A percentile compares a stretch with the other conserved stretches of the same genome.
phyloP scores from a whole-genome alignment of 805 yeast species.

The Ogataea kodamae region DNA sequence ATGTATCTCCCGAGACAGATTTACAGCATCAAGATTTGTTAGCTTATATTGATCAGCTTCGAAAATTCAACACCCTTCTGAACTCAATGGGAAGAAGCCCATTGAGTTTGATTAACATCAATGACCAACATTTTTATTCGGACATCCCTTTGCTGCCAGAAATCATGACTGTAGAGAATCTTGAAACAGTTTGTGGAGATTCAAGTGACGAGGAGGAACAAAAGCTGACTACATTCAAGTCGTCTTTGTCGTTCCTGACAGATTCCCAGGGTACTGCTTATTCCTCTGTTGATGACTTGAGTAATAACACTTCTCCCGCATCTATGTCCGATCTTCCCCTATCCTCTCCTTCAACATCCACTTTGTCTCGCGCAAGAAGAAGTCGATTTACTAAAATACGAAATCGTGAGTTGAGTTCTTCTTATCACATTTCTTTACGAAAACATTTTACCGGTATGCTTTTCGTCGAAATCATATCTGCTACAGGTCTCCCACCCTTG shows the following conservation, averaged over 20 bases:
- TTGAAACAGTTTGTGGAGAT: conserved; percentile 10
- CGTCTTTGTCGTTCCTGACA: neutral
- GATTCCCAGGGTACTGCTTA: conserved; percentile 10
- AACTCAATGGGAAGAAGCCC: conserved; percentile 17
- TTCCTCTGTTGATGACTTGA: conserved; percentile 21
- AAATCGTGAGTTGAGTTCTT: conserved; percentile 4
- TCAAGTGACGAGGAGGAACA: conserved; percentile 8
- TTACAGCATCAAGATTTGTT: conserved; percentile 9
- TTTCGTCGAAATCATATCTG: conserved; percentile 70
- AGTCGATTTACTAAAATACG: conserved; percentile 15
- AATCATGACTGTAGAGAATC: conserved; percentile 7
- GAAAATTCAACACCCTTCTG: conserved; percentile 7
- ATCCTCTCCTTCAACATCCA: conserved; percentile 18
- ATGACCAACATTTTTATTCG: conserved; percentile 24
- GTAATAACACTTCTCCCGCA: conserved; percentile 17
- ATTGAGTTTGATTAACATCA: conserved; percentile 11
- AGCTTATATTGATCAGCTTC: conserved; percentile 14
- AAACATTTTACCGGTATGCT: conserved; percentile 61
- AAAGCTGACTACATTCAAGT: neutral
- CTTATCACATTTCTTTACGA: conserved; percentile 36
- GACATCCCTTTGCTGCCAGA: conserved; percentile 6
- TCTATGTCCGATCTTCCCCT: conserved; percentile 18
- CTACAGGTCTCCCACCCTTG: conserved; percentile 75
- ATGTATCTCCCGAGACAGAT: neutral
- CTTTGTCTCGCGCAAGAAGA: conserved; percentile 6